phyloP scores from a whole-genome alignment of 2,329 filamentous ascomycete genomes.

The Fusarium sp. region DNA sequence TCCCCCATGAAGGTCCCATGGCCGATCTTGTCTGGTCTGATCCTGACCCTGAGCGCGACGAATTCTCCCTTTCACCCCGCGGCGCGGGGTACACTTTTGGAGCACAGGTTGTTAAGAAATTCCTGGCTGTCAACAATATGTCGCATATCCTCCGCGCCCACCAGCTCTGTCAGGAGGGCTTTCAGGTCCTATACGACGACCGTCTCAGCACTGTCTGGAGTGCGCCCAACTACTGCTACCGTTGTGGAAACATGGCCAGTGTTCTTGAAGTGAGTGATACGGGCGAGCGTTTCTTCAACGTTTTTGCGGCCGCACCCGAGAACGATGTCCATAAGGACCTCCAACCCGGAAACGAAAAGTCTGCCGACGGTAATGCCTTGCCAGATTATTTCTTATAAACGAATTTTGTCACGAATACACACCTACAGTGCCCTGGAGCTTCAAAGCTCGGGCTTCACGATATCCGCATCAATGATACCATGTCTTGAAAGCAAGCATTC shows the following conservation, averaged over 20 bases:
- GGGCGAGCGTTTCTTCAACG: slow-evolving; percentile 95
- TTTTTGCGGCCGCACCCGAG: slow-evolving; percentile 95
- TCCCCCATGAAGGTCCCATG: slow-evolving; percentile 98
- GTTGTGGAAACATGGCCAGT: slow-evolving; percentile 96
- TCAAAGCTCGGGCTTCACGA: slow-evolving; percentile 31
- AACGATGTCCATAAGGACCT: slow-evolving; percentile 91
- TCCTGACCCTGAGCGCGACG: slow-evolving; percentile 95
- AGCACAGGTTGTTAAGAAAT: slow-evolving; percentile 97
- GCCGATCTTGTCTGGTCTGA: slow-evolving; percentile 99
- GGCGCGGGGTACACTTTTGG: slow-evolving; percentile 98
- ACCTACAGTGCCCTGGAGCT: slow-evolving; percentile 11
- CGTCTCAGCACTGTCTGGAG: slow-evolving; percentile 97
- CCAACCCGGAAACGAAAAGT: slow-evolving; percentile 78
- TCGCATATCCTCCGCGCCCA: slow-evolving; percentile 97
- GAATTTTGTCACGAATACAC: background rate
- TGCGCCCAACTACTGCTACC: slow-evolving; percentile 94
- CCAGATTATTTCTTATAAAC: slow-evolving; percentile 76
- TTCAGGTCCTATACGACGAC: slow-evolving; percentile 96
- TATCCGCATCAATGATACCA: slow-evolving; percentile 39
- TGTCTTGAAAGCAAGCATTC: slow-evolving; percentile 32
- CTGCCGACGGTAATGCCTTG: slow-evolving; percentile 68
- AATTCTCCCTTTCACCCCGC: slow-evolving; percentile 92
- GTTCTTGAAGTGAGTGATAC: slow-evolving; percentile 95
- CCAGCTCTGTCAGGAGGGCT: slow-evolving; percentile 97
- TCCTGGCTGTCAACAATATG: slow-evolving; percentile 97